Evolutionary conservation across 2,329 filamentous ascomycete species (phyloP).

Genomic region (Ampelomyces quisqualis): DNA sequence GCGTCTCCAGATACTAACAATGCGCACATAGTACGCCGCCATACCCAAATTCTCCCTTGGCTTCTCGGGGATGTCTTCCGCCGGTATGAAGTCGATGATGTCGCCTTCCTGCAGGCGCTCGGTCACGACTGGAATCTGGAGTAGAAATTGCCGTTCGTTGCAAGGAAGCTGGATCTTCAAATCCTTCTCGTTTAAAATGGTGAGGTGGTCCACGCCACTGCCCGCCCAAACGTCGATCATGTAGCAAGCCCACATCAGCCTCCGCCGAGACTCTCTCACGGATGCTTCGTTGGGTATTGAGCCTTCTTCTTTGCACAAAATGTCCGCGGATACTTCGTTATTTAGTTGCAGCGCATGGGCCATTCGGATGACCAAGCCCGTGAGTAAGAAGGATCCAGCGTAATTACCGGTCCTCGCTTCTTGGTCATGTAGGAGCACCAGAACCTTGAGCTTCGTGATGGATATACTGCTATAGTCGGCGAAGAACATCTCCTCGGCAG

Average conservation of each 20-base stretch:
- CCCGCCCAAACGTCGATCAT: conserved; percentile 41
- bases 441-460: conserved; percentile 33
- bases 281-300: conserved; percentile 33
- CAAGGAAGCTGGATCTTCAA: conserved; percentile 38
- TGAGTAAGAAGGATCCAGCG: conserved; percentile 35
- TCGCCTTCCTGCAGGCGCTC: conserved; percentile 29
- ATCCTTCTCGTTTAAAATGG: conserved; percentile 36
- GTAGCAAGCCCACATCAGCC: conserved; percentile 41
- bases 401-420: conserved; percentile 38
- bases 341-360: conserved; percentile 37
- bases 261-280: conserved; percentile 30
- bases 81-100: conserved; percentile 26
- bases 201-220: conserved; percentile 37
- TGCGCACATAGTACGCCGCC: conserved; percentile 36
- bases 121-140: conserved; percentile 35
- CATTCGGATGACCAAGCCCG: conserved; percentile 36
- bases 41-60: conserved; percentile 36
- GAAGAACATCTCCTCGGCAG: conserved; percentile 37
- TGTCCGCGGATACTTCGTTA: conserved; percentile 30
- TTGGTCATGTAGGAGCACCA: conserved; percentile 36
- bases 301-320: conserved; percentile 30
- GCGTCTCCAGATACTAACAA: conserved; percentile 36
- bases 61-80: conserved; percentile 30
- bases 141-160: conserved; percentile 35
- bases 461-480: conserved; percentile 39